Evolutionary conservation across 2,329 filamentous ascomycete species (phyloP).

Genomic region (Canariomyces notabilis): DNA sequence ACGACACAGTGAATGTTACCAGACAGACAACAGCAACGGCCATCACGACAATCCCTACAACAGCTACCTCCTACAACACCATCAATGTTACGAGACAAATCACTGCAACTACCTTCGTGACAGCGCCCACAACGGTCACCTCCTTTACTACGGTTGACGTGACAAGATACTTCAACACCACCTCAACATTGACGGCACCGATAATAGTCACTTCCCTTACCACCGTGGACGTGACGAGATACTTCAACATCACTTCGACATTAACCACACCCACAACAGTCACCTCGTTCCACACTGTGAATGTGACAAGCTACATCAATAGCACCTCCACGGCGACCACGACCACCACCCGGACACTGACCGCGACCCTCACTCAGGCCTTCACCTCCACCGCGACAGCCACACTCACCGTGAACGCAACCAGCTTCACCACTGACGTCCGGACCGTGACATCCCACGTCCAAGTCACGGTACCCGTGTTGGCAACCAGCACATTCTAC

Average conservation of each 20-base stretch:
- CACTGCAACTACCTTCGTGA: constrained; percentile 15
- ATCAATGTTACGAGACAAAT: constrained; percentile 17
- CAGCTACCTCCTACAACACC: constrained; percentile 20
- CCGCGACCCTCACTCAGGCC: too few relatives aligned
- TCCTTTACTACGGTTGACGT: too few relatives aligned
- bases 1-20: constrained; percentile 7
- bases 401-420: not conserved
- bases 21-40: constrained; percentile 11
- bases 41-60: constrained; percentile 13
- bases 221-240: constrained; percentile 4
- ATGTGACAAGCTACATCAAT: constrained; percentile 4
- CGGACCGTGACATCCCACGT: not conserved
- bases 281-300: constrained; percentile 3
- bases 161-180: constrained; percentile 13
- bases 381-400: not conserved
- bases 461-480: not conserved
- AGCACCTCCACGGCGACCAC: constrained; percentile 1
- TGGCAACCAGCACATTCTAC: not conserved
- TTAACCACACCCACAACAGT: not conserved
- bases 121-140: constrained; percentile 10
- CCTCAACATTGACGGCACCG: constrained; percentile 8
- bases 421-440: not conserved
- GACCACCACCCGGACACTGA: too few relatives aligned
- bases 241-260: constrained; percentile 8
- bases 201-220: constrained; percentile 5